These are phyloP conservation scores for Teratosphaeria gauchensis DNA, from an alignment of 2,329 filamentous ascomycete genomes.

Conservation along the genomic window DNA sequence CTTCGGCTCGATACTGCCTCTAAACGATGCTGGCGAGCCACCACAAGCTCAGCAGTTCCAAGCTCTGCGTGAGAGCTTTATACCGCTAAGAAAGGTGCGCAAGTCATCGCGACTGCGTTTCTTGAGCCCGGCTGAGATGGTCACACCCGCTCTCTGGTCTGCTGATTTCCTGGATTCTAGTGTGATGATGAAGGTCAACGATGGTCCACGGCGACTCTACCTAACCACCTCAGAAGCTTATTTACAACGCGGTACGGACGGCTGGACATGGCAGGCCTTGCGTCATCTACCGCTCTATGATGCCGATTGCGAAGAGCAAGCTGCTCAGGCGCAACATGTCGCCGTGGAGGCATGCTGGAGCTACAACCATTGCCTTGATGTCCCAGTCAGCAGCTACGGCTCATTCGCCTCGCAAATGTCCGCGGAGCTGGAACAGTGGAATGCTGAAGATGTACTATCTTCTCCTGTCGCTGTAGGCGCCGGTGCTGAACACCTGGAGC, in stretches of 20 bases:
- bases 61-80: slow-evolving; percentile 57
- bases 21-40: slow-evolving; percentile 11
- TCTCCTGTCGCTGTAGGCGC: background rate
- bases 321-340: slow-evolving; percentile 40
- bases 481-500: background rate
- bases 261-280: slow-evolving; percentile 64
- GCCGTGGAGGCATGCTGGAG: slow-evolving; percentile 47
- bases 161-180: slow-evolving; percentile 59
- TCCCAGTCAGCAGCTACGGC: slow-evolving; percentile 38
- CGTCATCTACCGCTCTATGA: slow-evolving; percentile 46
- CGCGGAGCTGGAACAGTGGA: slow-evolving; percentile 9
- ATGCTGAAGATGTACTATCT: slow-evolving; percentile 1
- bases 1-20: slow-evolving; percentile 44
- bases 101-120: slow-evolving; percentile 65
- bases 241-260: slow-evolving; percentile 51
- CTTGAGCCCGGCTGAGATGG: slow-evolving; percentile 60
- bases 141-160: slow-evolving; percentile 62
- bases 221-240: slow-evolving; percentile 69
- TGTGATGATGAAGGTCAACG: slow-evolving; percentile 61
- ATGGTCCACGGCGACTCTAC: slow-evolving; percentile 54
- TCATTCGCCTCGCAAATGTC: slow-evolving; percentile 33
- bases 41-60: slow-evolving; percentile 39
- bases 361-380: slow-evolving; percentile 57
- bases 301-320: slow-evolving; percentile 47
- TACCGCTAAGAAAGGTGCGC: slow-evolving; percentile 68